Evolutionary conservation across 2,329 filamentous ascomycete genomes (phyloP), one percentile per base, ranked within the genome.

Genomic region (Aquanectria penicillioides): DNA sequence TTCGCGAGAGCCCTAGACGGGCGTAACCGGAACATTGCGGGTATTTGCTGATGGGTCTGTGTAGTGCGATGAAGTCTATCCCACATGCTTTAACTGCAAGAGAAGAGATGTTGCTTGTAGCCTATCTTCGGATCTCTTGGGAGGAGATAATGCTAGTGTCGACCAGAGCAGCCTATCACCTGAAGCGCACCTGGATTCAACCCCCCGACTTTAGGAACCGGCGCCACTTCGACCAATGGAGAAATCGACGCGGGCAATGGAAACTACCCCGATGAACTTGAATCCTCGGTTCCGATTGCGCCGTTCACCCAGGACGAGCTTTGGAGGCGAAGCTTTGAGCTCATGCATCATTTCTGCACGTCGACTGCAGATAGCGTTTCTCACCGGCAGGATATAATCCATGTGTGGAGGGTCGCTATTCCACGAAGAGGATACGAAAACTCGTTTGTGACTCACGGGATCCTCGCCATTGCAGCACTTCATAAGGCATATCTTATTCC

Each of bases 341-440:
- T 69, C 10, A 65, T 69, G 59, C 68, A 70, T 18, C 68, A 70
- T 34, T 70, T 59, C 46, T 46, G 56, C 37, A 64, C 63, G 6
- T 11, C 49, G n/a, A 68, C 65, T 4, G 65, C 53, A 23, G 23
- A 64, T 22, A 63, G 55, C 2, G 18, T 70, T 9, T 55, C 65
- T 18, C 5, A 9, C 2, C 55, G 57, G 3, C 36, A 44, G 4
- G 65, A 69, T 8, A 47, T 62, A 18, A 38, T 49, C 10, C 26
- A 63, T 10, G 52, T 69, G 4, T 70, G 62, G 65, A 51, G 57
- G 6, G 54, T 53, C 6, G 26, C 44, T 8, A 34, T 65, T 4
- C 67, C 67, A 0, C 40, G 61, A 15, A 52, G 65, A 7, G 66
- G 55, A 4, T 67, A 68, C 29, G 17, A 33, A 1, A 34, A 64